Evolutionary conservation across 441 rosid genomes (phyloP), one percentile per base, ranked within the genome.

Genomic region (Francoa sonchifolia): DNA sequence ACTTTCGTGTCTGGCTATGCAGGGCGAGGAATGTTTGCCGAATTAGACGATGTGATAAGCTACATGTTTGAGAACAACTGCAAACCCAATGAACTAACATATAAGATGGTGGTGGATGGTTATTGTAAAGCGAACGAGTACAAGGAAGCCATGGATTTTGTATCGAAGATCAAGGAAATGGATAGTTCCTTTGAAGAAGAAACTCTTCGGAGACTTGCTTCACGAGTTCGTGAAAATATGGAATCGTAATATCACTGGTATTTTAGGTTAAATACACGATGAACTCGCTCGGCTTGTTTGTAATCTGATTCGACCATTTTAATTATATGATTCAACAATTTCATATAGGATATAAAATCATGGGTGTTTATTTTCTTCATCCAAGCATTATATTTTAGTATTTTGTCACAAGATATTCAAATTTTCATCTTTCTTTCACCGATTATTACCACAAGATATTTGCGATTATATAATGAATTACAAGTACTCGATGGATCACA

Each of bases 71-170:
- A 80, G 71, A 74, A 80, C 29, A 37, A 62, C 4, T 83, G 89
- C 56, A 66, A 49, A 46, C 95, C 97, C 26, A 73, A 83, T 55
- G 89, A 83, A 34, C 56, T 83, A 12, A 78, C 90, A 31, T 88
- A 76, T 72, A 83, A 74, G 71, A 74, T 83, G 28, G 84, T 68
- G 5, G 95, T 83, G 31, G 93, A 83, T 63, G 80, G 79, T 49
- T 88, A 69, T 59, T 88, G 93, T 57, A 80, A 67, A 69, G 63
- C 67, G 39, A 59, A 78, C 33, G 69, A 51, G 47, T 77, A 69
- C 39, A 55, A 53, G 48, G 93, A 88, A 63, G 97, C 93, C 21
- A 74, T 74, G 82, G 87, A 78, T 22, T 76, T 80, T 61, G 59
- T 88, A 9, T 69, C 74, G 3, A 74, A 65, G 61, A 76, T 88